Base-by-base conservation (phyloP, 2,329 filamentous ascomycete genomes). In the Colletotrichum simmondsii region DNA sequence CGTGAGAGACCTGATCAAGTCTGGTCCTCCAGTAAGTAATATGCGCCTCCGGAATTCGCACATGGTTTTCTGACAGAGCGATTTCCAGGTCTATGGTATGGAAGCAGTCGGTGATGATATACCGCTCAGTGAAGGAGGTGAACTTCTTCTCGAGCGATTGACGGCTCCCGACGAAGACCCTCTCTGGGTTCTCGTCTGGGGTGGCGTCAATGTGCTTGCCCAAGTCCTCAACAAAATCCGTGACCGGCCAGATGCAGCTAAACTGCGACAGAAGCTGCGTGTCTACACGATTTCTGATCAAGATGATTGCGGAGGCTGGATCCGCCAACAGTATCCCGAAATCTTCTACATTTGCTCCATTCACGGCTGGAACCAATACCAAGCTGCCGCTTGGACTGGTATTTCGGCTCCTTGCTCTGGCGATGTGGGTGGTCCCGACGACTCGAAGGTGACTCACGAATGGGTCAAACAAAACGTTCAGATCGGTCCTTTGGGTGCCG, bases 271-370 rank as follows among this genome's bases (percentile, higher is more conserved):
- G 3, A 86, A 85, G 73, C 77, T 90, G 4, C 81, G 87, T 14
- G 83, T 89, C 10, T 90, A 90, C 77, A 80, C 88, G 46, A 90
- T 91, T 67, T 90, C 87, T 7, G 89, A 91, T 74, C 89, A 91
- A 75, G 89, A 91, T 73, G 86, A 91, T 73, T 86, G 87, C 0
- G 88, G 88, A 0, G 79, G 84, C 0, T 91, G 88, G 89, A 87
- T 91, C 46, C 85, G 89, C 19, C 79, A 82, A 58, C 84, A 83
- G 3, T 91, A 86, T 72, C 88, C 89, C 0, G 84, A 88, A 30
- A 77, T 91, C 7, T 87, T 89, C 75, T 91, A 89, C 78, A 89
- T 91, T 66, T 81, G 81, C 16, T 88, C 86, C 0, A 78, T 90
- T 1, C 89, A 91, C 76, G 88, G 84, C 7, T 91, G 86, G 85